Percentiles rank a stretch among this genome's conserved stretches.
phyloP scores from a whole-genome alignment of 2,329 filamentous ascomycete species.

The Didymella keratinophila region DNA sequence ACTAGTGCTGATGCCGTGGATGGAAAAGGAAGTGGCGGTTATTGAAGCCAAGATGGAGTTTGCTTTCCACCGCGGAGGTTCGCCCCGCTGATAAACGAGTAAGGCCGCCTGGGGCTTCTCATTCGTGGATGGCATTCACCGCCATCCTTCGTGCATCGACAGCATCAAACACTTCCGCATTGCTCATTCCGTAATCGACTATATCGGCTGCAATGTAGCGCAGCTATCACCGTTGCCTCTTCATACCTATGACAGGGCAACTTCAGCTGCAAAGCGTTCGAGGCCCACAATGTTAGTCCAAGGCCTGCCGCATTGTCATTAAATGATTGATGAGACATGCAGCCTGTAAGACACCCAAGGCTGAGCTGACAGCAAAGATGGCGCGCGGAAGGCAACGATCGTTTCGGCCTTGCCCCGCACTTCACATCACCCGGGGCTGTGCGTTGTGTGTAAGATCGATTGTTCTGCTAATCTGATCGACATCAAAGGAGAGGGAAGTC shows the following conservation, averaged over 20 bases:
- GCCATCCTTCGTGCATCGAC: background rate
- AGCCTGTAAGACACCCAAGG: background rate
- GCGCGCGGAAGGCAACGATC: background rate
- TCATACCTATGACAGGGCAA: too few relatives aligned
- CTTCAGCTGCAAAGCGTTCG: background rate
- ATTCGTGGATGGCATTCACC: background rate
- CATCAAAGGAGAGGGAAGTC: too few relatives aligned
- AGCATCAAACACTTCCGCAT: background rate
- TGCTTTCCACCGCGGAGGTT: background rate
- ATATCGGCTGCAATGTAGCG: too few relatives aligned
- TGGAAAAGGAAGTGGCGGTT: background rate
- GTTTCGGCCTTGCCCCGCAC: background rate
- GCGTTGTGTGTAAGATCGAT: too few relatives aligned
- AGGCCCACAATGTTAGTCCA: background rate
- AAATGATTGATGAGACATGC: background rate
- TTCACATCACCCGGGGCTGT: background rate
- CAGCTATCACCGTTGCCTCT: too few relatives aligned
- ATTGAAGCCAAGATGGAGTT: conserved; percentile 5
- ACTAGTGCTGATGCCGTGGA: background rate
- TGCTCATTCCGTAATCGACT: background rate
- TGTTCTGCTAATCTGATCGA: too few relatives aligned
- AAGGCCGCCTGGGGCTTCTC: background rate
- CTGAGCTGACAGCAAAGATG: background rate
- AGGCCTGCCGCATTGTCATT: background rate
- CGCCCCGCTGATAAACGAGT: conserved; percentile 11